Conservation (phyloP, 805 yeast genomes). For the Metschnikowia vanudenii region DNA sequence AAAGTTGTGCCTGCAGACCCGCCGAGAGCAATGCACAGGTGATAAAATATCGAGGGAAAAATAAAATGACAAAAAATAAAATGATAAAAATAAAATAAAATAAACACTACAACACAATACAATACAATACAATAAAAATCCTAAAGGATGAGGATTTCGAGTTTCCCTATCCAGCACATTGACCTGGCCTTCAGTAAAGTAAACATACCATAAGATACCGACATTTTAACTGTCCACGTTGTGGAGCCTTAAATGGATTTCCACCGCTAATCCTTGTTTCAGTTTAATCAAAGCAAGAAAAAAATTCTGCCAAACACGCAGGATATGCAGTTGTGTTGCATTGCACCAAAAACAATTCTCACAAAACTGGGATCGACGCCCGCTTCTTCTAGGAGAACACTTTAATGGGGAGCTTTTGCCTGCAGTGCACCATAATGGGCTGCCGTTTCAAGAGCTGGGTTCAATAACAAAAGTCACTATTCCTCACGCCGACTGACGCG, state of each 20-base stretch:
- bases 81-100: no score
- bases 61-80: background rate
- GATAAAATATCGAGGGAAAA: background rate
- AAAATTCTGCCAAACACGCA: background rate
- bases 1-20: background rate
- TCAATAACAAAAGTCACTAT: background rate
- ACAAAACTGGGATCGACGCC: background rate
- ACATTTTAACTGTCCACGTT: background rate
- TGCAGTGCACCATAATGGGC: background rate
- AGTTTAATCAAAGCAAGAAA: background rate
- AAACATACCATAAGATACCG: background rate
- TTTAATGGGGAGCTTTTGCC: background rate
- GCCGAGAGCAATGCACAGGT: slow-evolving; percentile 4
- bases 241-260: background rate
- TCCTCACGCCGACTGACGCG: background rate
- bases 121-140: no score
- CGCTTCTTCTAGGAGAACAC: background rate
- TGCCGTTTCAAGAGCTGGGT: background rate
- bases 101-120: no score
- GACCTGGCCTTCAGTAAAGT: background rate
- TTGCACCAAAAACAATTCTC: background rate
- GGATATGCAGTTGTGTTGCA: background rate
- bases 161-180: background rate
- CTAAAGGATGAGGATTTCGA: background rate
- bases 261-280: background rate